These are phyloP conservation scores for Stagonosporopsis cucurbitacearum DNA, from an alignment of 2,329 filamentous ascomycete genomes.

Conservation along the genomic window DNA sequence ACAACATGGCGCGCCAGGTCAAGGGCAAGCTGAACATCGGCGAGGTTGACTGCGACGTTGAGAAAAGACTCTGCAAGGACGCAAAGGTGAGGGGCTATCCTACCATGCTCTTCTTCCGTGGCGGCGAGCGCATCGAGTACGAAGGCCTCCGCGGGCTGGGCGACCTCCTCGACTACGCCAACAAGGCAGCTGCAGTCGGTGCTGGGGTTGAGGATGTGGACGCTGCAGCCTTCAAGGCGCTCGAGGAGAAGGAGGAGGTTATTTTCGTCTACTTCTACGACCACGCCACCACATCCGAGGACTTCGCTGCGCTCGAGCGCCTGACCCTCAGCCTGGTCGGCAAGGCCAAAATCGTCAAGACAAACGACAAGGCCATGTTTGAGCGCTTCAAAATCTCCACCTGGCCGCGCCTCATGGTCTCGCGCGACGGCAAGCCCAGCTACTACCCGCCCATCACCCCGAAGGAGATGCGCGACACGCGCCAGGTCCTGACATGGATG, in stretches of 20 bases:
- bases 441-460: constrained; percentile 90
- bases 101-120: constrained; percentile 90
- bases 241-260: constrained; percentile 94
- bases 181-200: constrained; percentile 81
- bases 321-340: constrained; percentile 88
- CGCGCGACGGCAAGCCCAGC: constrained; percentile 84
- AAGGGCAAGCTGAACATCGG: constrained; percentile 87
- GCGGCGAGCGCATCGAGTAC: constrained; percentile 91
- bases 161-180: constrained; percentile 85
- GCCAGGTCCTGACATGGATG: constrained; percentile 88
- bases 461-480: constrained; percentile 88
- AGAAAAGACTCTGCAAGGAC: constrained; percentile 90
- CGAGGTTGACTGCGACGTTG: constrained; percentile 92
- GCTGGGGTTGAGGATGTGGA: constrained; percentile 82
- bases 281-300: constrained; percentile 88
- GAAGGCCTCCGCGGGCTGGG: constrained; percentile 88
- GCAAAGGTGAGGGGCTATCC: constrained; percentile 80
- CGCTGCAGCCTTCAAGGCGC: constrained; percentile 73
- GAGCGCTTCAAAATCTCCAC: constrained; percentile 94
- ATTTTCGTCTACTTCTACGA: constrained; percentile 99
- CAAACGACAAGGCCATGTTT: constrained; percentile 75
- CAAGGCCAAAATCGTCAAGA: constrained; percentile 91
- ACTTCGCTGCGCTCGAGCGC: constrained; percentile 86
- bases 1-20: constrained; percentile 89
- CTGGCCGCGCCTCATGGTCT: constrained; percentile 91